phyloP scores from a whole-genome alignment of 495 filamentous ascomycete species.

The Penicillium longicatenatum region DNA sequence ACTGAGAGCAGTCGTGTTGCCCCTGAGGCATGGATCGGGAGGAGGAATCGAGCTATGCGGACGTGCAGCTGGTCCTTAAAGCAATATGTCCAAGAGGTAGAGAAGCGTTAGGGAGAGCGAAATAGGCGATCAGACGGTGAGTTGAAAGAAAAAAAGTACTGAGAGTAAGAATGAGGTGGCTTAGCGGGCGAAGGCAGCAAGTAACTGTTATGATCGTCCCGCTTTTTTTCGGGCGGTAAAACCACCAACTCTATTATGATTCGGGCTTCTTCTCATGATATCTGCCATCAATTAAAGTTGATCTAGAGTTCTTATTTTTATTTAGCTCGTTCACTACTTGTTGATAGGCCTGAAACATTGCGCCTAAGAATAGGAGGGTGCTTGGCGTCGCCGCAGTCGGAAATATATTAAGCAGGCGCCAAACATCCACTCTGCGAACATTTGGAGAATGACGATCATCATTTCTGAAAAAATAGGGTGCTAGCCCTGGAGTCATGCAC shows the following conservation, averaged over 20 bases:
- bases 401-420: slow-evolving; percentile 16
- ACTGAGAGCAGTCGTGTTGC: slow-evolving; percentile 31
- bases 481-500: neutral
- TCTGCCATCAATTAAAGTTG: neutral
- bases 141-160: slow-evolving; percentile 12
- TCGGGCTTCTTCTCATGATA: neutral
- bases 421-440: neutral
- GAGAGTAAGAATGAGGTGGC: slow-evolving; percentile 24
- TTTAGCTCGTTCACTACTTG: neutral
- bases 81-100: neutral
- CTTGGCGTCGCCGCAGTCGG: slow-evolving; percentile 18
- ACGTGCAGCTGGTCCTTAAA: slow-evolving; percentile 7
- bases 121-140: neutral
- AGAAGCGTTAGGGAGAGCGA: neutral
- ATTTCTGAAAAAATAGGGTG: neutral
- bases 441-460: neutral
- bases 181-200: slow-evolving; percentile 31
- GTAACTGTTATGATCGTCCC: slow-evolving; percentile 26
- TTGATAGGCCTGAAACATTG: slow-evolving; percentile 10
- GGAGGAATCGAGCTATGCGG: slow-evolving; percentile 8
- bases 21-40: slow-evolving; percentile 51
- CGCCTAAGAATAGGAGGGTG: slow-evolving; percentile 21
- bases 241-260: neutral
- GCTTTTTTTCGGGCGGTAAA: slow-evolving; percentile 32
- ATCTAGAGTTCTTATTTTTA: neutral